Conservation (phyloP, 495 filamentous ascomycete species). For the Xylaria palmicola region DNA sequence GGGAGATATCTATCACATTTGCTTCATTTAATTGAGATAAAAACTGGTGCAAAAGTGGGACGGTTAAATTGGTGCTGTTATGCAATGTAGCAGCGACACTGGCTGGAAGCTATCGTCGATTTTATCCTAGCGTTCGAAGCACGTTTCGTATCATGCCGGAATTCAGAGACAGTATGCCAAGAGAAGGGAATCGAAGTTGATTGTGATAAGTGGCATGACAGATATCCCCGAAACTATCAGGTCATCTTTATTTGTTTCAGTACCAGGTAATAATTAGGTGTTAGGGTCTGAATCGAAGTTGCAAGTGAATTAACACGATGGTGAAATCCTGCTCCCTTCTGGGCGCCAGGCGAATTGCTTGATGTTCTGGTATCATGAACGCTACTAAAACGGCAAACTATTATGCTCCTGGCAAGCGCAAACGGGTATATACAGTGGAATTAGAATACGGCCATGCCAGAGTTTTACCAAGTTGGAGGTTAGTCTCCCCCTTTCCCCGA, state of each 20-base stretch:
- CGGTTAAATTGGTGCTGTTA: background rate
- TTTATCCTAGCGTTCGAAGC: background rate
- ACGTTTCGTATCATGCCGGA: background rate
- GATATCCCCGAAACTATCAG: background rate
- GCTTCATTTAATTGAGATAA: too few species aligned
- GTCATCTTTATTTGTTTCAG: background rate
- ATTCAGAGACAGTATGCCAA: background rate
- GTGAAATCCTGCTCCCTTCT: background rate
- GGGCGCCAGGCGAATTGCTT: background rate
- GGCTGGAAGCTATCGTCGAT: background rate
- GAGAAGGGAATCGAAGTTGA: too few species aligned
- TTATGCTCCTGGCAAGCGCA: background rate
- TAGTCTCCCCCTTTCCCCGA: background rate
- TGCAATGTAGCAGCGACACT: background rate
- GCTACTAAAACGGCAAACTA: background rate
- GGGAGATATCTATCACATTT: background rate
- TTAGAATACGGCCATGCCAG: background rate
- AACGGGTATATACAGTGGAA: conserved; percentile 23
- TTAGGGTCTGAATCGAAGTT: too few species aligned
- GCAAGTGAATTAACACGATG: background rate
- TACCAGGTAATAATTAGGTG: background rate
- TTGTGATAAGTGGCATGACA: background rate
- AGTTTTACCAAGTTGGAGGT: background rate
- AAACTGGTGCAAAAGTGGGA: background rate
- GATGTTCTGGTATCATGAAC: conserved; percentile 6